Base-by-base conservation (phyloP, 805 yeast genomes). In the Candida insectorum region DNA sequence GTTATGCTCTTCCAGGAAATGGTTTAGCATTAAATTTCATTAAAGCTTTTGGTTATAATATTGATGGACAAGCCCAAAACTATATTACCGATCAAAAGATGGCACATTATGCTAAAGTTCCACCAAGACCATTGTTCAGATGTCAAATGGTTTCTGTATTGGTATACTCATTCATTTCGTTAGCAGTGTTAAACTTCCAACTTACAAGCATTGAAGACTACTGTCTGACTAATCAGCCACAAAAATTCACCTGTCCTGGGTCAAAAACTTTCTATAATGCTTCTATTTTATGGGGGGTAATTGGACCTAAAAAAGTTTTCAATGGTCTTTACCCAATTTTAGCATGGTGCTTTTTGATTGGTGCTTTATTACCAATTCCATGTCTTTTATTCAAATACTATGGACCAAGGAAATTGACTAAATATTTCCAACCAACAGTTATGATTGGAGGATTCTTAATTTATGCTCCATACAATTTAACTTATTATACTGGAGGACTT, bases 31-130 rank as follows among this genome's bases (percentile, higher is more conserved):
- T 77, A 56, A 75, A 81, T 24, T 62, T 65, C 5, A 44, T 65
- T 30, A 65, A 65, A 37, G 58, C 65, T 14, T 63, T 49, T 44
- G 71, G 70, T 5, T 72, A 74, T 37, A 79, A 77, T 47, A 75
- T 77, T 43, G 79, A 76, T 48, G 71, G 73, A 15, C 84, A 78
- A 56, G 82, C 85, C 7, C 76, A 77, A 42, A 69, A 62, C 49
- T 80, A 72, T 44, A 66, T 62, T 24, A 49, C 61, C 9, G 65
- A 62, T 43, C 67, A 60, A 41, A 64, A 64, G 35, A 33, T 56
- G 45, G 68, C 50, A 17, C 85, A 81, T 38, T 81, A 81, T 49
- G 51, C 75, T 48, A 78, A 77, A 44, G 56, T 81, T 14, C 76
- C 82, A 0, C 86, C 85, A 3, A 63, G 78, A 39, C 62, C 77